These are phyloP conservation scores for Cochlearia excelsa DNA, from an alignment of 345 rosid species.

Conservation along the genomic window DNA sequence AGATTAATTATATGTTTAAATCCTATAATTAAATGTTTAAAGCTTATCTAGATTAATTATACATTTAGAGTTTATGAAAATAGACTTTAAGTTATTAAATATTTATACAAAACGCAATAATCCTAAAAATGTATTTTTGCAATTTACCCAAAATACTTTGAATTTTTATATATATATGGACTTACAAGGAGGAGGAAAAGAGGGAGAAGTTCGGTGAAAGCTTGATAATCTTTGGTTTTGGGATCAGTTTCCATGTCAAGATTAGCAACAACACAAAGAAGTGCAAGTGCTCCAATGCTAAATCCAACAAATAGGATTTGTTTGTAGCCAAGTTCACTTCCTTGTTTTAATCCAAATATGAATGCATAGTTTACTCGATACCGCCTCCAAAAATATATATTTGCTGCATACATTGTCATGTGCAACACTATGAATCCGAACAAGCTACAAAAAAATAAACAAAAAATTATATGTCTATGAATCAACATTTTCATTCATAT, in stretches of 20 bases:
- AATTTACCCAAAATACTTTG: too few relatives aligned
- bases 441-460: conserved; percentile 31
- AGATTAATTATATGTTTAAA: too few relatives aligned
- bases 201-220: conserved; percentile 51
- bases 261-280: conserved; percentile 42
- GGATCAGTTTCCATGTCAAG: conserved; percentile 61
- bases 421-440: conserved; percentile 50
- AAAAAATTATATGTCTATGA: too few relatives aligned
- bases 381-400: conserved; percentile 47
- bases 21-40: too few relatives aligned
- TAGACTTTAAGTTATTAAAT: too few relatives aligned
- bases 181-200: conserved; percentile 40
- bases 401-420: conserved; percentile 44
- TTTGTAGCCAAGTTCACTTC: conserved; percentile 46
- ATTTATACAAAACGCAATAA: too few relatives aligned
- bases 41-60: too few relatives aligned
- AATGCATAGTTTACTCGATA: conserved; percentile 50
- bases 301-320: conserved; percentile 44
- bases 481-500: too few relatives aligned
- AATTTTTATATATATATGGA: neutral
- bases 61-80: too few relatives aligned
- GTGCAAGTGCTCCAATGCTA: conserved; percentile 41
- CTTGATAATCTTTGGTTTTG: conserved; percentile 40
- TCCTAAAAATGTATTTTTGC: too few relatives aligned
- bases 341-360: conserved; percentile 51